These are phyloP conservation scores for Fraxinus baroniana DNA, from an alignment of 305 asterid genomes.

Conservation along the genomic window DNA sequence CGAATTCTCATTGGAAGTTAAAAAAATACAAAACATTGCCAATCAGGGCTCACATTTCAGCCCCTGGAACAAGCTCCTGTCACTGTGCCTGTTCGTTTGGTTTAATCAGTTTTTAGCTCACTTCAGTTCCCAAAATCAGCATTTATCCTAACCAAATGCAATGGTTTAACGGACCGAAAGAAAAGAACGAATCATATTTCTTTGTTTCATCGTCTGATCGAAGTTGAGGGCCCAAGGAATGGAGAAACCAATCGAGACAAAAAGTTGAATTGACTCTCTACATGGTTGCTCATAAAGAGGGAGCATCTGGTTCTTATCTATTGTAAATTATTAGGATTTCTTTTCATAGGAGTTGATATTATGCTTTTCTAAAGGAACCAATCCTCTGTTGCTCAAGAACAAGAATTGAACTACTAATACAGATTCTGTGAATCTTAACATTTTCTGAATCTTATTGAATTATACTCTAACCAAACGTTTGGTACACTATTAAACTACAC, in stretches of 20 bases:
- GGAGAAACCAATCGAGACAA: background rate
- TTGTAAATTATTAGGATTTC: background rate
- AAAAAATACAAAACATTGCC: too few relatives aligned
- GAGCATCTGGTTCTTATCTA: background rate
- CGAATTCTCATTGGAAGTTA: too few relatives aligned
- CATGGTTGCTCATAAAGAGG: background rate
- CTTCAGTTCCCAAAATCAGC: background rate
- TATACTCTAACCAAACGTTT: background rate
- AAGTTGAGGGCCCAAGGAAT: background rate
- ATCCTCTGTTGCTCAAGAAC: background rate
- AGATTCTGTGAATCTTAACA: background rate
- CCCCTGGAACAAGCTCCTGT: too few relatives aligned
- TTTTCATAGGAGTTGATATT: background rate
- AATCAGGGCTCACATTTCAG: too few relatives aligned
- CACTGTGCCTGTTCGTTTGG: too few relatives aligned
- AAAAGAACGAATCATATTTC: background rate
- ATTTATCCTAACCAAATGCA: background rate
- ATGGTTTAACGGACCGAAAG: background rate
- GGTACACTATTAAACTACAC: background rate
- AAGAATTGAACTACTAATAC: background rate
- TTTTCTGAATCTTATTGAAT: background rate
- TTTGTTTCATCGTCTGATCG: background rate
- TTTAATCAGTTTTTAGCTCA: background rate
- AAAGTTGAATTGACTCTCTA: background rate
- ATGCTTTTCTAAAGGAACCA: background rate